Percentiles rank a stretch among this genome's conserved stretches.
phyloP scores from a whole-genome alignment of 495 filamentous ascomycete genomes.

The Penicillium lagena region DNA sequence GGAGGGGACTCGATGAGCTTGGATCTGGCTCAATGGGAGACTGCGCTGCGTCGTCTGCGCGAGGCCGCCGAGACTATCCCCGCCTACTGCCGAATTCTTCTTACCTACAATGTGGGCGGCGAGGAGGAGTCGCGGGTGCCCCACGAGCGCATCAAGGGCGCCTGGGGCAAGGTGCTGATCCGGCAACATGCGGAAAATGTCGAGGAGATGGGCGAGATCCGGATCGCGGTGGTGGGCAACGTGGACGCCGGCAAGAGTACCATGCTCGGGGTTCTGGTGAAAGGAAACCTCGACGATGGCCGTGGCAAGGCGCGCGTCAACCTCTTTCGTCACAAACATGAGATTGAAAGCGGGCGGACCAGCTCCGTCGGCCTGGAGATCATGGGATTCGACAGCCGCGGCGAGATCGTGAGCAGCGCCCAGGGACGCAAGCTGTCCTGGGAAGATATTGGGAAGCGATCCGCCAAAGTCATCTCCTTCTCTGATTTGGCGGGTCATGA shows the following conservation, averaged over 20 bases:
- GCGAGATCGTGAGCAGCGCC: constrained; percentile 75
- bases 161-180: constrained; percentile 77
- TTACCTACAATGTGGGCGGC: constrained; percentile 88
- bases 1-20: constrained; percentile 89
- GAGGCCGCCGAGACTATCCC: constrained; percentile 57
- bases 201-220: constrained; percentile 89
- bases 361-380: constrained; percentile 98
- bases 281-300: constrained; percentile 92
- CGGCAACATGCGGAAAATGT: constrained; percentile 64
- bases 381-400: constrained; percentile 90
- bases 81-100: constrained; percentile 70
- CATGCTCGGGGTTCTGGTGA: constrained; percentile 93
- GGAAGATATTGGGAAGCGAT: constrained; percentile 96
- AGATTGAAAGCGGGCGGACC: constrained; percentile 90
- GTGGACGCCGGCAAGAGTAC: constrained; percentile 97
- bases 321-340: constrained; percentile 95
- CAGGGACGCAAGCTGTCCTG: constrained; percentile 87
- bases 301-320: constrained; percentile 92
- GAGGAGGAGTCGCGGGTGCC: constrained; percentile 57
- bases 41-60: constrained; percentile 62
- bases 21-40: constrained; percentile 69
- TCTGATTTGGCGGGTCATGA: constrained; percentile 95
- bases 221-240: constrained; percentile 96
- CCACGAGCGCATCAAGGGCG: constrained; percentile 60
- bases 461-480: constrained; percentile 93